phyloP scores from a whole-genome alignment of 2,329 filamentous ascomycete species.

The Phyllosticta capitalensis region DNA sequence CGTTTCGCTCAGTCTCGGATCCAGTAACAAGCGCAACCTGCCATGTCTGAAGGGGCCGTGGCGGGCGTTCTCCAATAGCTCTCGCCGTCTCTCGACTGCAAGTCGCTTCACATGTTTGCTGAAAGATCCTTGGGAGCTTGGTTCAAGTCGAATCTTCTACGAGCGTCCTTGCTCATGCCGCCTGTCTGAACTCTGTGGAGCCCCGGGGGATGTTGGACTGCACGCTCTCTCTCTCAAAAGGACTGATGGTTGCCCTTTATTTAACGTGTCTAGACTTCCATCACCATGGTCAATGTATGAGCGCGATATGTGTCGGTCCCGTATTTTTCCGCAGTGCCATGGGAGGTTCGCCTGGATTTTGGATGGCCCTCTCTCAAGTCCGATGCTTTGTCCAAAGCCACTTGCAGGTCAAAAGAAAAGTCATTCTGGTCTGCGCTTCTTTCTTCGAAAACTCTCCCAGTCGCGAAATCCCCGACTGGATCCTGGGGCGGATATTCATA shows the following conservation, averaged over 20 bases:
- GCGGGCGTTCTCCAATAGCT: too few relatives aligned
- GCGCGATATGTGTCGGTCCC: not conserved
- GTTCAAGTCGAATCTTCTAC: too few relatives aligned
- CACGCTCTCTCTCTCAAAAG: too few relatives aligned
- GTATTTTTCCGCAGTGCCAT: not conserved
- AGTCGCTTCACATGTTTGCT: too few relatives aligned
- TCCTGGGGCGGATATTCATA: not conserved
- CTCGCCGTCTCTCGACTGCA: too few relatives aligned
- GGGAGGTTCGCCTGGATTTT: not conserved
- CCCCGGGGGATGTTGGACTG: too few relatives aligned
- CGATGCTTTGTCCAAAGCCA: not conserved
- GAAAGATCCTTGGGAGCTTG: too few relatives aligned
- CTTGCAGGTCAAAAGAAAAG: not conserved
- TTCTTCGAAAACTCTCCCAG: not conserved
- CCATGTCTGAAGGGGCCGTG: too few relatives aligned
- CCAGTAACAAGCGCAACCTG: too few relatives aligned
- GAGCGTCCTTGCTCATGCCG: too few relatives aligned
- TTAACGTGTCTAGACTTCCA: not conserved
- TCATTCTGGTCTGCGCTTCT: not conserved
- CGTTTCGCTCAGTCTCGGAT: too few relatives aligned
- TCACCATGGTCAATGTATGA: not conserved
- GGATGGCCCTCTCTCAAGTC: not conserved
- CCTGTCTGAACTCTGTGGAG: too few relatives aligned
- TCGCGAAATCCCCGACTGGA: not conserved
- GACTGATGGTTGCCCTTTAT: not conserved